These are phyloP conservation scores for Hygrocybe coccinea DNA, from an alignment of 768 basidiomycete species.

Conservation along the genomic window DNA sequence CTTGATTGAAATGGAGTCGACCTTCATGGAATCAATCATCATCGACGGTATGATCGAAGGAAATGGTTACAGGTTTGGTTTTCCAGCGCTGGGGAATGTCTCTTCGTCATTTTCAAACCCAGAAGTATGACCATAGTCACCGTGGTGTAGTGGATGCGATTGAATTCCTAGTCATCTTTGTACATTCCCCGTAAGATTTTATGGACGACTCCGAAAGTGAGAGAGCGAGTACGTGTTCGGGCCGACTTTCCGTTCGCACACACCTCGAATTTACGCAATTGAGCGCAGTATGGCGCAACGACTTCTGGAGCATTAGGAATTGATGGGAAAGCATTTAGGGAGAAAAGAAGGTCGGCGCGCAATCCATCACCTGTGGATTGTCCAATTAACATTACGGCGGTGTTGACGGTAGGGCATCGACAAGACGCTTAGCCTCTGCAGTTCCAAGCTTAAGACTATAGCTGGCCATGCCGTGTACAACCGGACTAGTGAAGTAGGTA, in stretches of 20 bases:
- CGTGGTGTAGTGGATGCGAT: too few species aligned
- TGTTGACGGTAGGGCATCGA: not conserved
- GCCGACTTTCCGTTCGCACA: too few species aligned
- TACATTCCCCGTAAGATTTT: too few species aligned
- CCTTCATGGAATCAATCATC: slow-evolving; percentile 28
- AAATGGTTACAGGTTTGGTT: slow-evolving; percentile 58
- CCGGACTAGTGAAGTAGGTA: slow-evolving; percentile 83
- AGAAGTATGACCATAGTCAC: slow-evolving; percentile 62
- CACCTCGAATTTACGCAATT: slow-evolving; percentile 74
- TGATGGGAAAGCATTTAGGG: slow-evolving; percentile 59
- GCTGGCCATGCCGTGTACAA: slow-evolving; percentile 70
- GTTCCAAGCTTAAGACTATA: slow-evolving; percentile 42
- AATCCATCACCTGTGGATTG: slow-evolving; percentile 54
- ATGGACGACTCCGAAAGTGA: not conserved
- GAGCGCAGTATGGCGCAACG: slow-evolving; percentile 74
- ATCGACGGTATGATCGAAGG: not conserved
- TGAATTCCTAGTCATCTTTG: slow-evolving; percentile 84
- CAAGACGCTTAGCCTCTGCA: too few species aligned
- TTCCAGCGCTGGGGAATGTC: slow-evolving; percentile 65
- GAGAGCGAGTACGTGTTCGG: too few species aligned
- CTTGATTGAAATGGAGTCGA: slow-evolving; percentile 83
- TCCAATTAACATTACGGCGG: slow-evolving; percentile 2
- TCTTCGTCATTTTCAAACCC: slow-evolving; percentile 5
- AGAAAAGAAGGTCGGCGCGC: too few species aligned
- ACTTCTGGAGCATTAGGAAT: slow-evolving; percentile 49